Conservation (phyloP, 2,329 filamentous ascomycete species). For the Lecanosticta acicola region DNA sequence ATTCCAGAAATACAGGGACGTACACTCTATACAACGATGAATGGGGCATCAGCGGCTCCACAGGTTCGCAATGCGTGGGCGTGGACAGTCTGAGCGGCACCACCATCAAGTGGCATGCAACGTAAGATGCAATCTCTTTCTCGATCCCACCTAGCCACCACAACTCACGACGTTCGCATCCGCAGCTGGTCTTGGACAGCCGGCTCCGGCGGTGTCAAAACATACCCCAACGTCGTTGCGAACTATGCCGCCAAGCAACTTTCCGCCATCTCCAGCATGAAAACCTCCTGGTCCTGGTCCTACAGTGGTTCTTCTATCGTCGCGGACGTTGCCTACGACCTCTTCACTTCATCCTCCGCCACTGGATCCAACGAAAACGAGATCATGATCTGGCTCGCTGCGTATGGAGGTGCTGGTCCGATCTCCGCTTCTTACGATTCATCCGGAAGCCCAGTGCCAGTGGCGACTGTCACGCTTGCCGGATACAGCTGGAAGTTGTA, state of each 20-base stretch:
- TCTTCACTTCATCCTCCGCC: slow-evolving; percentile 51
- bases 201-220: slow-evolving; percentile 34
- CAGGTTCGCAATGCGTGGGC: slow-evolving; percentile 19
- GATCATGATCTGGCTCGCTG: slow-evolving; percentile 60
- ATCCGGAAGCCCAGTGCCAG: slow-evolving; percentile 26
- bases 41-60: slow-evolving; percentile 16
- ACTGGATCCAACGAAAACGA: slow-evolving; percentile 49
- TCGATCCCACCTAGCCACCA: neutral
- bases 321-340: slow-evolving; percentile 58
- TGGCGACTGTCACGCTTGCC: slow-evolving; percentile 51
- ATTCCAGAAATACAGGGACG: slow-evolving; percentile 5
- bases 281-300: slow-evolving; percentile 42
- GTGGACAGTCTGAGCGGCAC: slow-evolving; percentile 16
- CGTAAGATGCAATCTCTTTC: slow-evolving; percentile 8
- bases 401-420: slow-evolving; percentile 51
- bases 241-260: slow-evolving; percentile 31
- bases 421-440: slow-evolving; percentile 51
- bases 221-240: slow-evolving; percentile 39
- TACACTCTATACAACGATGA: slow-evolving; percentile 21
- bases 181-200: slow-evolving; percentile 20
- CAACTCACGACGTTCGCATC: neutral
- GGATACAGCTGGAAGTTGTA: slow-evolving; percentile 54
- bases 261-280: slow-evolving; percentile 37
- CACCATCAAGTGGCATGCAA: slow-evolving; percentile 16
- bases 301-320: slow-evolving; percentile 48